Evolutionary conservation across 2,329 filamentous ascomycete species (phyloP).

Genomic region (Tolypocladium inflatum): DNA sequence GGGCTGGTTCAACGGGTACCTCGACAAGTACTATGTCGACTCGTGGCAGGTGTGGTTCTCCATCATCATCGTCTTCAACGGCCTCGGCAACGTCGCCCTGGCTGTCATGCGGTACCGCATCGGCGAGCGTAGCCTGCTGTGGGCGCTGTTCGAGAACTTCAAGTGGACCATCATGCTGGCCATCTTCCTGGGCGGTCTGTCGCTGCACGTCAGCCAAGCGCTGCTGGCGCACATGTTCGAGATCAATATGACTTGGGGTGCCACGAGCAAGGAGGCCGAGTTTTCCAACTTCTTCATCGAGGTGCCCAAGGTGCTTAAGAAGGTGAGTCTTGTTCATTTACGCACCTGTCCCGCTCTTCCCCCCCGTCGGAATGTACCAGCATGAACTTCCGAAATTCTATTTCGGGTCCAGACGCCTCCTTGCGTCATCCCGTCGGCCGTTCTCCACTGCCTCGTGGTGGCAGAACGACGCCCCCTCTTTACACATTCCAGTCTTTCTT

Average conservation of each 20-base stretch:
- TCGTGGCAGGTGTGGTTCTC: constrained; percentile 75
- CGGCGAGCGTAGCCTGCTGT: constrained; percentile 51
- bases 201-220: constrained; percentile 71
- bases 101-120: constrained; percentile 65
- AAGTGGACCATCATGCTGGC: constrained; percentile 67
- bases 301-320: constrained; percentile 66
- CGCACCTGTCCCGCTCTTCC: background rate
- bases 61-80: constrained; percentile 70
- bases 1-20: constrained; percentile 67
- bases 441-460: background rate
- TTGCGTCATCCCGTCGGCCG: background rate
- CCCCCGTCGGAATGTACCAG: background rate
- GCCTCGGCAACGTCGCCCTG: constrained; percentile 61
- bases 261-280: constrained; percentile 74
- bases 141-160: constrained; percentile 52
- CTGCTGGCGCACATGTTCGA: constrained; percentile 76
- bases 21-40: constrained; percentile 74
- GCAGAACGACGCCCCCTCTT: background rate
- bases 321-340: constrained; percentile 46
- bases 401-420: background rate
- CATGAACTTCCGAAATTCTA: background rate
- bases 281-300: constrained; percentile 81
- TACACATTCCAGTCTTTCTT: background rate
- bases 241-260: constrained; percentile 79
- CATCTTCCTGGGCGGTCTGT: constrained; percentile 75